phyloP scores from a whole-genome alignment of 768 basidiomycete species.

The Trametes coccinea region DNA sequence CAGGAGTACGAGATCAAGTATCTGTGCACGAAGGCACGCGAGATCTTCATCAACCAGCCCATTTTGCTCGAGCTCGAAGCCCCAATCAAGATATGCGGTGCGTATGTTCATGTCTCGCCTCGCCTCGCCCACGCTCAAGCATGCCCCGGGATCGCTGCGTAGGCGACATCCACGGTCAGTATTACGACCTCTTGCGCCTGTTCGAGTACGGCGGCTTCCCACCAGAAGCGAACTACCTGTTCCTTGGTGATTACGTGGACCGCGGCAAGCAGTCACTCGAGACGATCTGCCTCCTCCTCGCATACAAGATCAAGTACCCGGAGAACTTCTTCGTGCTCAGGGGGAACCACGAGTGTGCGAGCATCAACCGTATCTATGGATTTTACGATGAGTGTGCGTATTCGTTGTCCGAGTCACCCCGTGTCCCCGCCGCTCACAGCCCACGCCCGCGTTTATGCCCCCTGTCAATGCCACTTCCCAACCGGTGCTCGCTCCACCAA shows the following conservation, averaged over 20 bases:
- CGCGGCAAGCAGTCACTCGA: slow-evolving; percentile 98
- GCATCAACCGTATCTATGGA: slow-evolving; percentile 99
- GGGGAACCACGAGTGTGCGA: slow-evolving; percentile 99
- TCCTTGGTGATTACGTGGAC: slow-evolving; percentile 99
- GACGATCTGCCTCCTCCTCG: slow-evolving; percentile 98
- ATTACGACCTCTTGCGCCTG: slow-evolving; percentile 95
- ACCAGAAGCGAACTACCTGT: slow-evolving; percentile 99
- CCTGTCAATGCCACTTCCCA: background rate
- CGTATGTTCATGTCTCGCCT: slow-evolving; percentile 32
- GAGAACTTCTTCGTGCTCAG: slow-evolving; percentile 99
- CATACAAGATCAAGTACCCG: slow-evolving; percentile 99
- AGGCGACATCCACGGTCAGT: slow-evolving; percentile 99
- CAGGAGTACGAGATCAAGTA: slow-evolving; percentile 99
- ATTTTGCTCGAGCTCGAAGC: slow-evolving; percentile 97
- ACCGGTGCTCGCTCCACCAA: background rate
- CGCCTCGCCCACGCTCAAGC: slow-evolving; percentile 6
- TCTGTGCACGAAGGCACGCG: slow-evolving; percentile 96
- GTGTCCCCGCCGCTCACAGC: slow-evolving; percentile 7
- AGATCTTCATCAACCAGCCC: slow-evolving; percentile 99
- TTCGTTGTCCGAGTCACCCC: slow-evolving; percentile 4
- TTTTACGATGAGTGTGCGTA: slow-evolving; percentile 99
- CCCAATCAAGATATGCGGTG: slow-evolving; percentile 99
- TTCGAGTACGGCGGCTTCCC: slow-evolving; percentile 99
- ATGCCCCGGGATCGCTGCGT: slow-evolving; percentile 14
- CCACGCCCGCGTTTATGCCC: slow-evolving; percentile 10